Evolutionary conservation across 495 filamentous ascomycete species (phyloP), one percentile per base, ranked within the genome.

Genomic region (Alectoria sarmentosa): DNA sequence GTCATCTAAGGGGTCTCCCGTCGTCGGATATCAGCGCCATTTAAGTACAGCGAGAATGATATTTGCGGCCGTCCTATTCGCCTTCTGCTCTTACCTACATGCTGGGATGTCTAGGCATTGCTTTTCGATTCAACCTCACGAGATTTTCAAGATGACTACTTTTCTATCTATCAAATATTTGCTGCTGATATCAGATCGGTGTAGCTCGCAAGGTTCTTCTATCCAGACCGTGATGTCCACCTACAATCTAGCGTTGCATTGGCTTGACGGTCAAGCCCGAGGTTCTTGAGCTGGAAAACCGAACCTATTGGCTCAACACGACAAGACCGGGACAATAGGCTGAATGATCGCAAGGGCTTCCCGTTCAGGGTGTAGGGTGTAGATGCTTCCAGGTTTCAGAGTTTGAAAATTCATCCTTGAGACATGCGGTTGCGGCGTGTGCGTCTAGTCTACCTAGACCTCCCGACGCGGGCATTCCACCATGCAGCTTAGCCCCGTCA

Each of bases 381-480:
- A 19, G 52, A 13, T 55, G 11, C 15, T 34, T 34, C 34, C 28
- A 8, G 52, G 30, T 55, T 55, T 55, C 52, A 55, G 14, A 21
- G 4, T 55, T 55, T 7, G 30, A 32, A 55, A 34, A 34, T 21
- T 34, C 17, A 1, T 4, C 30, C 30, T 11, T 36, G 52, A 34
- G 30, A 55, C 52, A 34, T 34, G 15, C 30, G 28, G 30, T 34
- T 55, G 52, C 52, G 52, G 52, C 52, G 52, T 55, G 52, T 34
- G 30, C 30, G 14, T 55, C 52, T 55, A 54, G 49, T 19, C 49
- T 30, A 54, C 28, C n/a, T 49, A 55, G 28, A n/a, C 52, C 19
- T 19, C 49, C 52, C 30, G 30, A 55, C 52, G 14, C 30, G 30
- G 52, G 49, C 49, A 28, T 55, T 21, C 28, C 52, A 32, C 30